Conservation (phyloP, 495 filamentous ascomycete genomes). For the Astrothelium macrocarpum region DNA sequence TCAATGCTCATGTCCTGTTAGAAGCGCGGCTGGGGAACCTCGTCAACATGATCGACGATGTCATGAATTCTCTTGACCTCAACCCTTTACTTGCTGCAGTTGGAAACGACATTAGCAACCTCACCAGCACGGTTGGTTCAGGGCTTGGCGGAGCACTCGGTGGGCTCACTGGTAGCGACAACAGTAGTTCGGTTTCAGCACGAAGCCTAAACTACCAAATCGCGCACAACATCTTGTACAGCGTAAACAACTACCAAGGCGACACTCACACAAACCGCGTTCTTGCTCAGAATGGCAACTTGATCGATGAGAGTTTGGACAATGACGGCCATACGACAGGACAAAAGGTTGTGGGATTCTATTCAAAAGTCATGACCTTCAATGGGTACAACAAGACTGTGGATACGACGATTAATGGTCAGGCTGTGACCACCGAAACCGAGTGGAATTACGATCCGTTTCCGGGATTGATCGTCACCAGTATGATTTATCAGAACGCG, state of each 20-base stretch:
- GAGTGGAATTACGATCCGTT: constrained; percentile 47
- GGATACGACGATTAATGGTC: constrained; percentile 30
- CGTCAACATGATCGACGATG: constrained; percentile 44
- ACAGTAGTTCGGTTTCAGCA: constrained; percentile 12
- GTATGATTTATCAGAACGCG: constrained; percentile 40
- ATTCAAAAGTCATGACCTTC: constrained; percentile 42
- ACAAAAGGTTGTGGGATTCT: constrained; percentile 37
- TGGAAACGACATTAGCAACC: constrained; percentile 37
- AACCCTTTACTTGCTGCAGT: constrained; percentile 48
- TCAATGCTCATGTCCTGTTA: constrained; percentile 46
- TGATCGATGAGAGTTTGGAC: constrained; percentile 44
- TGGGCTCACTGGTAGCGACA: neutral
- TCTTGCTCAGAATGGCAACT: constrained; percentile 44
- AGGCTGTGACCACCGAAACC: constrained; percentile 31
- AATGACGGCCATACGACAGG: constrained; percentile 40
- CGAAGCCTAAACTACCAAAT: constrained; percentile 31
- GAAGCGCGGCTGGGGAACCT: constrained; percentile 48
- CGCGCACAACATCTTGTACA: constrained; percentile 44
- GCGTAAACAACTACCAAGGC: constrained; percentile 46
- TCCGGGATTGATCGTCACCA: constrained; percentile 38
- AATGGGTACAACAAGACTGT: constrained; percentile 43
- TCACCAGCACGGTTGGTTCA: constrained; percentile 39
- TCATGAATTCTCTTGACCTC: constrained; percentile 45
- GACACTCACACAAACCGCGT: constrained; percentile 47
- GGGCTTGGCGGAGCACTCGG: constrained; percentile 20